Evolutionary conservation across 2,329 filamentous ascomycete genomes (phyloP), one percentile per base, ranked within the genome.

Genomic region (Hymenoscyphus occultus): DNA sequence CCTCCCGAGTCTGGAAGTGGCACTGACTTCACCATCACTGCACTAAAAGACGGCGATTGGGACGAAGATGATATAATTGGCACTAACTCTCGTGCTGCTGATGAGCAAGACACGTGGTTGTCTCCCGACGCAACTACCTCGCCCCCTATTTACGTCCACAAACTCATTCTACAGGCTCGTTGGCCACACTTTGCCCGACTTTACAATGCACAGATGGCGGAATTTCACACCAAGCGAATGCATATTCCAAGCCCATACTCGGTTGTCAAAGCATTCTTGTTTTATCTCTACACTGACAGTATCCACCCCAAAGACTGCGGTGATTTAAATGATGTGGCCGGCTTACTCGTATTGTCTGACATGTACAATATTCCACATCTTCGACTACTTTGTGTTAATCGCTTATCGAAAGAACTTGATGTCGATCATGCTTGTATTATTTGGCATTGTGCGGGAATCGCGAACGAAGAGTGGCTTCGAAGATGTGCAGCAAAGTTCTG

Each of bases 341-440:
- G 95, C 9, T 87, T 99, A 77, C 84, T 99, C 2, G 94, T 99
- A 69, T 96, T 99, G 91, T 93, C 93, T 56, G 97, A 98, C 76
- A 91, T 98, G 58, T 99, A 99, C 79, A 94, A 97, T 75, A 96
- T 99, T 80, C 93, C 93, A 1, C 92, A 95, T 71, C 86, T 99
- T 31, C 90, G 94, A 22, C 85, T 97, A 7, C 83, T 98, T 1
- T 97, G 94, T 76, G 91, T 98, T 63, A 94, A 97, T 75, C 87
- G 95, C 9, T 84, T 99, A 3, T 90, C 91, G 64, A 90, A 92
- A 67, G 95, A 99, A 75, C 85, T 99, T 2, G 94, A 98, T 75
- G 90, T 98, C 48, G 92, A 96, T 66, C 93, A 97, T 74, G 94
- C 94, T 2, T 97, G 95, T 69, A 90, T 96, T 71, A 93, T 97